These are phyloP conservation scores for Oryza glumipatula DNA, from an alignment of 176 grass and related monocot species.

Conservation along the genomic window DNA sequence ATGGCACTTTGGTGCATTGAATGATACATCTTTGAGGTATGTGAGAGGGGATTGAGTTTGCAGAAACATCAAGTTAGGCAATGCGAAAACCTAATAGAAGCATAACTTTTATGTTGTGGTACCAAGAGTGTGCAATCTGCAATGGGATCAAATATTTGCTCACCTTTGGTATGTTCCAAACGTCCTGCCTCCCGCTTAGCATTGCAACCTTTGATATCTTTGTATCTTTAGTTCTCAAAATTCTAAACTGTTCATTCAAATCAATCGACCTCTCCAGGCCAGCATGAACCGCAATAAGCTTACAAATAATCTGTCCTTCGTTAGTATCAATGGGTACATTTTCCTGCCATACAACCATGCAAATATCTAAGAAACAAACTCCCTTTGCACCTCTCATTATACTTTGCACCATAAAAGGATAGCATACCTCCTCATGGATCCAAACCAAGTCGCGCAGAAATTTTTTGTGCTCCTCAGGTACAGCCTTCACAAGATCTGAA, in stretches of 20 bases:
- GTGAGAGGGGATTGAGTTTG: neutral
- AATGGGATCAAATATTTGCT: slow-evolving; percentile 3
- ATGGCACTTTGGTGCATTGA: neutral
- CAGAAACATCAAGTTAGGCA: neutral
- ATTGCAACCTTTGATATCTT: slow-evolving; percentile 62
- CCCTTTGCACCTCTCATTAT: neutral
- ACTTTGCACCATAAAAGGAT: neutral
- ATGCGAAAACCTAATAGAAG: neutral
- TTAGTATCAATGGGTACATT: slow-evolving; percentile 63
- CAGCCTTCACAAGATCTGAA: slow-evolving; percentile 69
- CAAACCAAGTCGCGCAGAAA: slow-evolving; percentile 84
- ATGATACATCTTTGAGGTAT: neutral
- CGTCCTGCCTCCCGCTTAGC: slow-evolving; percentile 71
- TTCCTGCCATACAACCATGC: slow-evolving; percentile 56
- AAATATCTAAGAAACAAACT: slow-evolving; percentile 13
- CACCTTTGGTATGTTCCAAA: slow-evolving; percentile 84
- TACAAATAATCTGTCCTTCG: slow-evolving; percentile 66
- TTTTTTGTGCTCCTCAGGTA: slow-evolving; percentile 81
- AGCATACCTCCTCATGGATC: slow-evolving; percentile 83
- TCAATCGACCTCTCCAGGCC: slow-evolving; percentile 66
- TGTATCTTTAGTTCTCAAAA: slow-evolving; percentile 70
- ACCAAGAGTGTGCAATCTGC: neutral
- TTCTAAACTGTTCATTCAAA: slow-evolving; percentile 68
- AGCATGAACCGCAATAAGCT: slow-evolving; percentile 85
- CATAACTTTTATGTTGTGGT: neutral